These are phyloP conservation scores for Candida odintsovae DNA, from an alignment of 805 yeast species.

Conservation along the genomic window DNA sequence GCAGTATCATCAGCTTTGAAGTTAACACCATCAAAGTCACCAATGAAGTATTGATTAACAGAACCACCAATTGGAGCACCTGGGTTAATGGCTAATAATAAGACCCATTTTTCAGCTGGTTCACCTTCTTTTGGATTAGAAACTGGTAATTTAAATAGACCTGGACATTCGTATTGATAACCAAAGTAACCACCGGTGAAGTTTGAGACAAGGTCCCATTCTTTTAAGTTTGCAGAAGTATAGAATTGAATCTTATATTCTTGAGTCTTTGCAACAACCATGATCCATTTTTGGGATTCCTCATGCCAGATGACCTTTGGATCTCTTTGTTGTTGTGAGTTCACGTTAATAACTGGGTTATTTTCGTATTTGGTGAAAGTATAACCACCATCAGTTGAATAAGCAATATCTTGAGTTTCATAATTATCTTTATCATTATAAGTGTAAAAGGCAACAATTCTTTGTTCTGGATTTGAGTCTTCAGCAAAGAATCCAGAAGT, in stretches of 20 bases:
- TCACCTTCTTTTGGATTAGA: conserved; percentile 13
- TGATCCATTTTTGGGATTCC: conserved; percentile 26
- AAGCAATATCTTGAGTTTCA: conserved; percentile 30
- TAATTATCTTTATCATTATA: conserved; percentile 14
- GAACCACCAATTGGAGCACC: conserved; percentile 37
- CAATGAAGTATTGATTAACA: conserved; percentile 34
- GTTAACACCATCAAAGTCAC: conserved; percentile 34
- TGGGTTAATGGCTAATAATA: conserved; percentile 36
- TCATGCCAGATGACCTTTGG: conserved; percentile 33
- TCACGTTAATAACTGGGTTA: conserved; percentile 29
- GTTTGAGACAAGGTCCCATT: conserved; percentile 25
- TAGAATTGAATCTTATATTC: conserved; percentile 25
- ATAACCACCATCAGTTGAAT: conserved; percentile 32
- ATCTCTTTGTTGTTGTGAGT: conserved; percentile 28
- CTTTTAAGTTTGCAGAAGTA: conserved; percentile 22
- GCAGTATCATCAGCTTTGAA: conserved; percentile 28
- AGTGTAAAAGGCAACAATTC: conserved; percentile 34
- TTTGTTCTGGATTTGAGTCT: conserved; percentile 23
- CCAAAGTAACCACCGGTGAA: conserved; percentile 28
- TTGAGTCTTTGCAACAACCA: conserved; percentile 26
- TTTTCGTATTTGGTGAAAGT: conserved; percentile 25
- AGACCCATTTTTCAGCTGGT: conserved; percentile 28
- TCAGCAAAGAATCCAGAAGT: conserved; percentile 31
- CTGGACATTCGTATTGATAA: conserved; percentile 38
- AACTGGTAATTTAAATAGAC: conserved; percentile 28